Conservation (phyloP, 805 yeast species). For the Spencermartinsiella europaea region DNA sequence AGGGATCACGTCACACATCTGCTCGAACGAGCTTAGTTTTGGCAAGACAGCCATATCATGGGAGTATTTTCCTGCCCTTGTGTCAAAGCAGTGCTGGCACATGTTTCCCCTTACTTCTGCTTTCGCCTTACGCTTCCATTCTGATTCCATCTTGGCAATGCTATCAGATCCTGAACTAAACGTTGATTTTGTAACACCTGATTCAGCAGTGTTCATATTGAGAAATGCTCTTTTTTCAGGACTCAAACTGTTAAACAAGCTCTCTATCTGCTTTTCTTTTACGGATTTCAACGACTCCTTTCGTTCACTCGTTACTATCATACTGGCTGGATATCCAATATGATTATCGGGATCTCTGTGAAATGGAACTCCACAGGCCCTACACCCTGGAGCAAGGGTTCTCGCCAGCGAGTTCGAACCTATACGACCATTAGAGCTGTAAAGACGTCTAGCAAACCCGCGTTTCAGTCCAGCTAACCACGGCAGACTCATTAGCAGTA, state of each 20-base stretch:
- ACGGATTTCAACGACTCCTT: slow-evolving; percentile 1
- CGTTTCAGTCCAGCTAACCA: no score
- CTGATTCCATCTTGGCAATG: slow-evolving; percentile 5
- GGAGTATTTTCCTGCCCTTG: slow-evolving; percentile 6
- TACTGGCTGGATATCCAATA: slow-evolving; percentile 5
- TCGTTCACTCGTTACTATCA: neutral
- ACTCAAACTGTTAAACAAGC: slow-evolving; percentile 12
- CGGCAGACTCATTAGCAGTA: no score
- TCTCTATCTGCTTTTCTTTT: slow-evolving; percentile 1
- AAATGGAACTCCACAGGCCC: slow-evolving; percentile 8
- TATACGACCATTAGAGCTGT: neutral
- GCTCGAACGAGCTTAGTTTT: slow-evolving; percentile 17
- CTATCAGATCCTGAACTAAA: neutral
- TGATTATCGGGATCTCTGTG: slow-evolving; percentile 5
- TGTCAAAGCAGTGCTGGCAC: slow-evolving; percentile 24
- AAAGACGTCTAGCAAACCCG: no score
- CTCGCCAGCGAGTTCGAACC: neutral
- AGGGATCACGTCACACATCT: slow-evolving; percentile 36
- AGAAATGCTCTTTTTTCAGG: slow-evolving; percentile 15
- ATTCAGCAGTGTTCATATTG: slow-evolving; percentile 6
- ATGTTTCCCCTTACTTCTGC: slow-evolving; percentile 10
- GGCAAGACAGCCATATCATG: neutral
- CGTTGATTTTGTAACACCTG: slow-evolving; percentile 1
- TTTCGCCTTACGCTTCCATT: slow-evolving; percentile 2
- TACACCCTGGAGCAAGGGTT: slow-evolving; percentile 1